phyloP scores from a whole-genome alignment of 1,284 basidiomycete genomes.

The Volvariella volvacea region DNA sequence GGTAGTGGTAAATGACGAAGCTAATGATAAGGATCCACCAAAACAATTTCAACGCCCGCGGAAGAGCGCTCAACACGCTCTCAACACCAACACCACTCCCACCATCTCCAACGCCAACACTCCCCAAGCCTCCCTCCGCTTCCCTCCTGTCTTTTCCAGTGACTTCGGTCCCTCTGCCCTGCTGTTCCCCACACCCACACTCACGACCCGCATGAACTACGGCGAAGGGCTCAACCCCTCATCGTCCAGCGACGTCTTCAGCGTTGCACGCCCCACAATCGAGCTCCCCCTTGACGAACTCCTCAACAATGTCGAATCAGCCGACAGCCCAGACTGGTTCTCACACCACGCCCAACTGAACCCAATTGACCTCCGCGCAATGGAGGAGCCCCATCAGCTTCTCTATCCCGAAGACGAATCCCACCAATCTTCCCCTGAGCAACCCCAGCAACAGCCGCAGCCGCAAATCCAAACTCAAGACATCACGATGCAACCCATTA shows the following conservation, averaged over 20 bases:
- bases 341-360: slow-evolving; percentile 8
- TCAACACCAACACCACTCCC: not conserved
- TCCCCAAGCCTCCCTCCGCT: slow-evolving; percentile 32
- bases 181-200: slow-evolving; percentile 57
- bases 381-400: slow-evolving; percentile 1
- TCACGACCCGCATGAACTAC: slow-evolving; percentile 63
- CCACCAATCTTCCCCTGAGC: slow-evolving; percentile 8
- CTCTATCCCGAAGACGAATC: slow-evolving; percentile 7
- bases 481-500: slow-evolving; percentile 19
- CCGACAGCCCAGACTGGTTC: slow-evolving; percentile 12
- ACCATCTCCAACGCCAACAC: slow-evolving; percentile 2
- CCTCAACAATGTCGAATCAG: slow-evolving; percentile 37
- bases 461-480: slow-evolving; percentile 13
- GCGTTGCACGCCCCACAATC: slow-evolving; percentile 69
- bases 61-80: not conserved
- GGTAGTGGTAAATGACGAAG: slow-evolving; percentile 23
- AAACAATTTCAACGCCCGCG: not conserved
- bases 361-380: no score
- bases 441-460: slow-evolving; percentile 11
- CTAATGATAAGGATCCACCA: slow-evolving; percentile 28
- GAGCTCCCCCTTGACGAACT: slow-evolving; percentile 75
- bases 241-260: slow-evolving; percentile 43
- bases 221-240: slow-evolving; percentile 58
- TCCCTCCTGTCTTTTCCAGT: slow-evolving; percentile 64
- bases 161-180: slow-evolving; percentile 74